phyloP scores from a whole-genome alignment of 805 yeast genomes.

The Lipomyces orientalis region DNA sequence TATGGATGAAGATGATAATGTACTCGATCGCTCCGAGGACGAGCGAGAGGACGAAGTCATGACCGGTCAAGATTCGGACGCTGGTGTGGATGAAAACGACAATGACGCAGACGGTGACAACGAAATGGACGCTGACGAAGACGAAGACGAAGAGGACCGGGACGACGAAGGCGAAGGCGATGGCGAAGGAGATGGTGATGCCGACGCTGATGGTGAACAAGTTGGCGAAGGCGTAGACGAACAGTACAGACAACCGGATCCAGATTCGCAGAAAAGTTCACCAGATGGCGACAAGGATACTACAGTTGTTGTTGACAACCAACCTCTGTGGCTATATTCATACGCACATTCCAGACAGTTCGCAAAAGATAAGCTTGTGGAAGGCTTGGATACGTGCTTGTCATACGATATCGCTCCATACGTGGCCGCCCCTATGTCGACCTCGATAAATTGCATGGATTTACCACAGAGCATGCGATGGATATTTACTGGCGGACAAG shows the following conservation, averaged over 20 bases:
- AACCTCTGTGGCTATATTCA: slow-evolving; percentile 39
- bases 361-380: slow-evolving; percentile 39
- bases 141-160: slow-evolving; percentile 43
- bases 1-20: slow-evolving; percentile 43
- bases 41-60: slow-evolving; percentile 34
- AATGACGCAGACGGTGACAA: slow-evolving; percentile 44
- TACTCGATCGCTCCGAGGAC: slow-evolving; percentile 37
- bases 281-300: slow-evolving; percentile 28
- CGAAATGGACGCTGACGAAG: slow-evolving; percentile 43
- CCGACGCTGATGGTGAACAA: slow-evolving; percentile 40
- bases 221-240: slow-evolving; percentile 32
- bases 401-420: slow-evolving; percentile 78
- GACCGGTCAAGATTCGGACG: slow-evolving; percentile 31
- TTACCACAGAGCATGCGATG: slow-evolving; percentile 81
- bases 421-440: slow-evolving; percentile 83
- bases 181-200: slow-evolving; percentile 44
- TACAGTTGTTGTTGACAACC: slow-evolving; percentile 36
- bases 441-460: slow-evolving; percentile 78
- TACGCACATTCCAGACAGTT: slow-evolving; percentile 37
- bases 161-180: slow-evolving; percentile 36
- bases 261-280: slow-evolving; percentile 32
- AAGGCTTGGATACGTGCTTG: slow-evolving; percentile 58
- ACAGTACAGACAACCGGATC: slow-evolving; percentile 35
- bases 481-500: slow-evolving; percentile 94
- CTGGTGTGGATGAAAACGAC: slow-evolving; percentile 37